Base-by-base conservation (phyloP, 1,284 basidiomycete species). In the Cutaneotrichosporon cavernicola region DNA sequence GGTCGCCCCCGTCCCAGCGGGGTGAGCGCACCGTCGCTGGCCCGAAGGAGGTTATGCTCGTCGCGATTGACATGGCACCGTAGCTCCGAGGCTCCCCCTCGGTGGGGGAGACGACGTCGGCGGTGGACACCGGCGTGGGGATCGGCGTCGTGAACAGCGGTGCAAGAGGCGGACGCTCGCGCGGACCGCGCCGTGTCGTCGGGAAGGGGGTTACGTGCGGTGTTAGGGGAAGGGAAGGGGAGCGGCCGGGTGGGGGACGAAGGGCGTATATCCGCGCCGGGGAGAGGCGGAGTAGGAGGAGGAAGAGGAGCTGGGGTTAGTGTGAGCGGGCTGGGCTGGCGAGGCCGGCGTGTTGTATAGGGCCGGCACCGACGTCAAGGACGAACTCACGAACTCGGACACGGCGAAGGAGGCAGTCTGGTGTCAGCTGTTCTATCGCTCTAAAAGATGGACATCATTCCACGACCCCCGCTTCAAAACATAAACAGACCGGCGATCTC, bases 221-320 rank as follows among this genome's bases (percentile, higher is more conserved):
- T 4, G 53, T 55, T 30, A 59, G 60, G 51, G 43, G 64, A 43
- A 59, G 9, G 18, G 49, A 26, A 16, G 49, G 43, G 21, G 57
- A 30, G 59, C 56, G 34, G 10, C 50, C 47, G 7, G 65, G 46
- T 9, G 61, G 61, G 0, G 65, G 58, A 62, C 65, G 65, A 5
- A 63, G 34, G 9, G 47, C 5, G 47, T 63, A 66, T 1, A 34
- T 22, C 8, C 49, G 55, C 3, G 53, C 7, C 2, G 65, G 65
- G 8, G 59, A 58, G 30, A 66, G 61, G 56, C 65, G 65, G 34
- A 66, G 56, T 46, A 66, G 65, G 51, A 66, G 56, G 56, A 66
- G 62, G 59, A 56, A 63, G 62, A 63, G 58, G 62, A 66, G 40
- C 65, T 66, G 62, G 7, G 4, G 49, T 60, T 18, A 51, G 56